Conservation (phyloP, 2,329 filamentous ascomycete species). For the Neocucurbitaria cava region DNA sequence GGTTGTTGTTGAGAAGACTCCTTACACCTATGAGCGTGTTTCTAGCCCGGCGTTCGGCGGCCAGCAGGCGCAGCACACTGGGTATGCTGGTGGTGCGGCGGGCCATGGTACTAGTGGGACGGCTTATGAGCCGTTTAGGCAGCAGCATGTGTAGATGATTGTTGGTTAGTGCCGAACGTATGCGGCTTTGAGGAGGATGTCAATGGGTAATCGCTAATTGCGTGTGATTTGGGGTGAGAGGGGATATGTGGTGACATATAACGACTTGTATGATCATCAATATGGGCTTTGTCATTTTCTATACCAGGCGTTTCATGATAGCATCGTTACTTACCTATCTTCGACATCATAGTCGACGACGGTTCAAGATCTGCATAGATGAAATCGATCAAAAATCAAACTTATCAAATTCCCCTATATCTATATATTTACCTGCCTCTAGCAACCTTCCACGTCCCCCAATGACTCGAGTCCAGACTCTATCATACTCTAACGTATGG, state of each 20-base stretch:
- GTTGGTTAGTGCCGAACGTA: not conserved
- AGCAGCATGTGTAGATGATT: conserved; percentile 30
- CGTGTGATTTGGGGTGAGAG: not conserved
- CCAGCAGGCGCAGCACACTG: conserved; percentile 35
- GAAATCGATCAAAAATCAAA: not conserved
- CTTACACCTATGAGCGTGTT: conserved; percentile 67
- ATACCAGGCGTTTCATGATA: conserved; percentile 1
- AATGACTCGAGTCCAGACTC: not conserved
- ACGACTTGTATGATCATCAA: conserved; percentile 18
- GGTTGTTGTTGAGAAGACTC: conserved; percentile 64
- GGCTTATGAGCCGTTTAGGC: conserved; percentile 54
- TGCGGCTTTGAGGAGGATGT: not conserved
- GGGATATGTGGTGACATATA: not conserved
- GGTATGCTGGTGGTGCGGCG: conserved; percentile 22
- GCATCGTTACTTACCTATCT: not conserved
- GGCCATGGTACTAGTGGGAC: conserved; percentile 34
- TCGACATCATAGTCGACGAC: not conserved
- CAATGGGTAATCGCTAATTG: not conserved
- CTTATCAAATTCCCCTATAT: not conserved
- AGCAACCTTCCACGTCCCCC: not conserved
- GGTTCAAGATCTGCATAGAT: not conserved
- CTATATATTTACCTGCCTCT: not conserved
- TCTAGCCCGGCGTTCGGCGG: conserved; percentile 49
- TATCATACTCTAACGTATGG: not conserved
- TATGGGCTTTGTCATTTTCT: not conserved